Percentiles rank a stretch among this genome's conserved stretches.
Conservation (phyloP, 1,284 basidiomycete species). For the Pascua sp. region DNA sequence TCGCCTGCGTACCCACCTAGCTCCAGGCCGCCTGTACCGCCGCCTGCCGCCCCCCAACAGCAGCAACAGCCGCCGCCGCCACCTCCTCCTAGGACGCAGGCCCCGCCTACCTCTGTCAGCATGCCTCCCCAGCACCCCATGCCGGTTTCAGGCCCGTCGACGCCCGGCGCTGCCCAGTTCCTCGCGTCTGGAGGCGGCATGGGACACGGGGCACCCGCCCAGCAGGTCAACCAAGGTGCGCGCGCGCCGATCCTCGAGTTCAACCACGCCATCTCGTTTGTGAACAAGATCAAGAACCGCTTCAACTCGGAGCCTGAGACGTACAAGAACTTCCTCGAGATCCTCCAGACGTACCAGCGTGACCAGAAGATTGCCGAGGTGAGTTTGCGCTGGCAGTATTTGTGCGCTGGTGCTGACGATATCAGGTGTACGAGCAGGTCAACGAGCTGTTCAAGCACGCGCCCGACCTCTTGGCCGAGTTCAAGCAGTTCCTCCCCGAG, state of each 20-base stretch:
- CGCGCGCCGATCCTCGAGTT: conserved; percentile 65
- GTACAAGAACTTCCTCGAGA: conserved; percentile 98
- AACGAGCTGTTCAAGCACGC: conserved; percentile 88
- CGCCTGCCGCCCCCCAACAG: conserved; percentile 18
- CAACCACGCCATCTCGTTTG: conserved; percentile 95
- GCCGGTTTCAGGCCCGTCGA: conserved; percentile 29
- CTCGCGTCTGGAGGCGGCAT: conserved; percentile 19
- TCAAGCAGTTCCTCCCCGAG: conserved; percentile 92
- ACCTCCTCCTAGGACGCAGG: conserved; percentile 7
- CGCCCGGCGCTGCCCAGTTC: conserved; percentile 41
- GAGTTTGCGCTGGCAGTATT: conserved; percentile 42
- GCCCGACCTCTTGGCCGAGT: conserved; percentile 88
- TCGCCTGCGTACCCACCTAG: conserved; percentile 5
- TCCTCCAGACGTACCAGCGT: conserved; percentile 95
- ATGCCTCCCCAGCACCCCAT: conserved; percentile 33
- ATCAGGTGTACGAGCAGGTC: conserved; percentile 87
- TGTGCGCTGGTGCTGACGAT: conserved; percentile 11
- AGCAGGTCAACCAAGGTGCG: conserved; percentile 1
- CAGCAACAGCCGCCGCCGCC: conserved; percentile 34
- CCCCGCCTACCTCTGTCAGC: conserved; percentile 31
- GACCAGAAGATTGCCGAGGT: conserved; percentile 87
- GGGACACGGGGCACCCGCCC: no score
- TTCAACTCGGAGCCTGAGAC: conserved; percentile 89
- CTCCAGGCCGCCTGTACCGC: conserved; percentile 1
- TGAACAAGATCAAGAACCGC: conserved; percentile 97